phyloP scores from a whole-genome alignment of 2,329 filamentous ascomycete genomes.

The Pseudogymnoascus sp. region DNA sequence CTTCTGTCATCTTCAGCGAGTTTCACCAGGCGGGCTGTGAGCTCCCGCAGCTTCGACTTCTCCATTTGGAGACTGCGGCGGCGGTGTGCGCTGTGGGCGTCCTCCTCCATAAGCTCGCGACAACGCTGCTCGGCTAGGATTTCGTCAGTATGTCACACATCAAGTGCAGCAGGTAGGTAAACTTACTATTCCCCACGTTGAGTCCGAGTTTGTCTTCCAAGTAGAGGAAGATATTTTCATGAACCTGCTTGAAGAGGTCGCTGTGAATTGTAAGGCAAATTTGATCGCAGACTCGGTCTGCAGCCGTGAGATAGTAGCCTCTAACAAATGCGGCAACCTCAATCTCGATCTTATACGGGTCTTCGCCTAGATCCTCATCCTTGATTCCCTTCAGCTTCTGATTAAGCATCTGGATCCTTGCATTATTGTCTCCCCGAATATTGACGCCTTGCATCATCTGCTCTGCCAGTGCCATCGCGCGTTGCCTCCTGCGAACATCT shows the following conservation, averaged over 20 bases:
- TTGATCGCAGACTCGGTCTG: conserved; percentile 53
- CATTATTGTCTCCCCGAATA: neutral
- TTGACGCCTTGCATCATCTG: neutral
- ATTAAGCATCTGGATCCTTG: neutral
- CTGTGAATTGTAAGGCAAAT: conserved; percentile 17
- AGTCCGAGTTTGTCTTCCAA: conserved; percentile 15
- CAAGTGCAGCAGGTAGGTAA: neutral
- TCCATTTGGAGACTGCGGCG: conserved; percentile 8
- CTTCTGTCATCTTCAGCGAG: conserved; percentile 9
- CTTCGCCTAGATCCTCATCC: conserved; percentile 39
- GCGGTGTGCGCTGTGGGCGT: conserved; percentile 5
- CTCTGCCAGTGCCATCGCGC: conserved; percentile 35
- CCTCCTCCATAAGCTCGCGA: conserved; percentile 13
- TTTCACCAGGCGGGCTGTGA: conserved; percentile 8
- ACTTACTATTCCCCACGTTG: conserved; percentile 12
- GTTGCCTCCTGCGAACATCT: conserved; percentile 41
- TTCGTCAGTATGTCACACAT: neutral
- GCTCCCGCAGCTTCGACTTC: conserved; percentile 9
- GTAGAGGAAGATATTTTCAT: conserved; percentile 8
- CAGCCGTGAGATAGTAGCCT: conserved; percentile 62
- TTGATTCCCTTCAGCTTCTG: conserved; percentile 11
- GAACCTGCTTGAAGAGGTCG: conserved; percentile 11
- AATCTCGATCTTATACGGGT: conserved; percentile 53
- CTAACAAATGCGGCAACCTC: conserved; percentile 54
- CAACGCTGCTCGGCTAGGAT: conserved; percentile 12